Conservation (phyloP, 1,284 basidiomycete genomes). For the Cryptococcus sp. region DNA sequence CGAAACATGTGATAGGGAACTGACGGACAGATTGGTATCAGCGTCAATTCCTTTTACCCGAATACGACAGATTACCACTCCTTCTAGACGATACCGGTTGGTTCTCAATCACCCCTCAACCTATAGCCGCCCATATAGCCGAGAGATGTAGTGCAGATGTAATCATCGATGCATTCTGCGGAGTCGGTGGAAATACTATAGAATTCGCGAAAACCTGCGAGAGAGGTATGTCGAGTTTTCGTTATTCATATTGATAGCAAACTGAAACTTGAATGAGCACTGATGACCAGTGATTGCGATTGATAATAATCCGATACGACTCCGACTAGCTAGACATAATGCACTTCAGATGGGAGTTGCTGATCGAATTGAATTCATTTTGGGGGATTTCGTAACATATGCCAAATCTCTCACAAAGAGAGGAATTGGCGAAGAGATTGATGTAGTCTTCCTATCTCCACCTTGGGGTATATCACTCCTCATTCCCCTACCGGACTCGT, state of each 20-base stretch:
- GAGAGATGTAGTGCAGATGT: constrained; percentile 78
- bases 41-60: constrained; percentile 71
- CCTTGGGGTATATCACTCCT: constrained; percentile 75
- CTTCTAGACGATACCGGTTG: constrained; percentile 68
- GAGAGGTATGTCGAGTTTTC: constrained; percentile 58
- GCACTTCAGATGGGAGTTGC: constrained; percentile 88
- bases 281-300: constrained; percentile 72
- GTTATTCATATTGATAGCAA: background rate
- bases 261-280: background rate
- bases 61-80: constrained; percentile 60
- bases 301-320: constrained; percentile 75
- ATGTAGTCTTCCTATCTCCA: constrained; percentile 85
- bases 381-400: constrained; percentile 80
- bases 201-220: constrained; percentile 95
- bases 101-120: constrained; percentile 95
- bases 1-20: background rate
- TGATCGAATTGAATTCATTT: constrained; percentile 88
- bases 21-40: constrained; percentile 70
- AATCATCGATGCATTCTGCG: constrained; percentile 81
- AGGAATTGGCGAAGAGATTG: constrained; percentile 55
- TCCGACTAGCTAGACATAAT: constrained; percentile 86
- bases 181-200: constrained; percentile 95
- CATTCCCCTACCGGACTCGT: background rate
- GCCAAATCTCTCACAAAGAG: constrained; percentile 57
- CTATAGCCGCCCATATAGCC: constrained; percentile 85